Conservation (phyloP, 176 grass and related monocot species). For the Oryza officinalis region DNA sequence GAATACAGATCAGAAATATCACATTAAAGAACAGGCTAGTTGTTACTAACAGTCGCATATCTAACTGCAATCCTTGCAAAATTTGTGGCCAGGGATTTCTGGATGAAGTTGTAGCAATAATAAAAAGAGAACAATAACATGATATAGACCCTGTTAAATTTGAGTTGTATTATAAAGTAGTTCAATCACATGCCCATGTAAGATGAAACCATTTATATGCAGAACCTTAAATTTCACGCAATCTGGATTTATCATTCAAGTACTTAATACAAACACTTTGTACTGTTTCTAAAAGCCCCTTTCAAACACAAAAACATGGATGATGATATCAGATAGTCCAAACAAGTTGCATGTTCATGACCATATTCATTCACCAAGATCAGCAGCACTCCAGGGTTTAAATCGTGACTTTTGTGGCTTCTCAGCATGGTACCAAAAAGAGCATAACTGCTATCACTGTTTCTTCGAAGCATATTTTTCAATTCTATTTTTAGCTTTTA, state of each 20-base stretch:
- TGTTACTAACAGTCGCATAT: neutral
- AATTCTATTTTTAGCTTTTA: neutral
- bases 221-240: neutral
- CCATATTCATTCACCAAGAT: constrained; percentile 19
- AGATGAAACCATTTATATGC: neutral
- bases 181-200: neutral
- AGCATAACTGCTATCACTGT: neutral
- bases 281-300: neutral
- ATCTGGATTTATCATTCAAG: neutral
- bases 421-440: neutral
- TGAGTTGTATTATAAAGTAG: neutral
- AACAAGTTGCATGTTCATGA: neutral
- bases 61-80: neutral
- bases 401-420: neutral
- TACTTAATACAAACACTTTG: neutral
- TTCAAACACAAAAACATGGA: constrained; percentile 3
- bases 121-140: neutral
- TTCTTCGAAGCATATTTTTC: neutral
- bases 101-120: neutral
- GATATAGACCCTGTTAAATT: constrained; percentile 4
- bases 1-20: neutral
- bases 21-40: neutral
- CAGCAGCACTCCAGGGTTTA: neutral
- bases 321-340: neutral
- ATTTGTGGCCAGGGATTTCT: neutral